Conservation (phyloP, 768 basidiomycete genomes). For the Russula emetica region DNA sequence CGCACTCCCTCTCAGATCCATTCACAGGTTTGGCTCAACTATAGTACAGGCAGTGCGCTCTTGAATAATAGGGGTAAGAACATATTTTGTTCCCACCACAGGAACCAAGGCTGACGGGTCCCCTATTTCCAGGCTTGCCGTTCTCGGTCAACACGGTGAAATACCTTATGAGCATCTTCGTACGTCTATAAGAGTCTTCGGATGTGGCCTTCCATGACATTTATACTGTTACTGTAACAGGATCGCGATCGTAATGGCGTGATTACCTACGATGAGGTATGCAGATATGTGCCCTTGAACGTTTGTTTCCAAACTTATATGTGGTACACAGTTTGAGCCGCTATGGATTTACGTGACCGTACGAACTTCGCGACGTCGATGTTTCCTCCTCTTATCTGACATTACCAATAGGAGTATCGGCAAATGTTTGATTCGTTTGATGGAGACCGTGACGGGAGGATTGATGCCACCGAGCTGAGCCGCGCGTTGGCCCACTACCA, state of each 20-base stretch:
- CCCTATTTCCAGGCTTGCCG: neutral
- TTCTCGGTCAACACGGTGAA: constrained; percentile 12
- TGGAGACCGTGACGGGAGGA: neutral
- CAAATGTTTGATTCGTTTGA: constrained; percentile 16
- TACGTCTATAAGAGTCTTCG: neutral
- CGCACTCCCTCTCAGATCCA: neutral
- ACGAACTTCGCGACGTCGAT: neutral
- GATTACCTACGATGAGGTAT: constrained; percentile 15
- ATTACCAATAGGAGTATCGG: constrained; percentile 9
- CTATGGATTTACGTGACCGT: constrained; percentile 14
- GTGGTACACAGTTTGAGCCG: constrained; percentile 3
- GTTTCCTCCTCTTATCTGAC: constrained; percentile 1
- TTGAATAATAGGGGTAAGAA: constrained; percentile 6
- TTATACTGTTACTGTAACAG: neutral
- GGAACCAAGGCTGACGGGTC: neutral
- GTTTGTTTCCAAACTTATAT: neutral
- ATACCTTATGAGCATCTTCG: constrained; percentile 18
- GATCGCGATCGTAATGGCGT: constrained; percentile 8
- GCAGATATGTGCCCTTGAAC: neutral
- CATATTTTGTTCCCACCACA: neutral
- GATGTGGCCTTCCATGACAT: neutral
- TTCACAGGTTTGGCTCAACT: neutral
- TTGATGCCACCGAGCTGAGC: constrained; percentile 1
- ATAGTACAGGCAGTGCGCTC: constrained; percentile 8
- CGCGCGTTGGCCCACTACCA: constrained; percentile 9